Base-by-base conservation (phyloP, 208 protist species). In the Crithidia acanthocephali region DNA sequence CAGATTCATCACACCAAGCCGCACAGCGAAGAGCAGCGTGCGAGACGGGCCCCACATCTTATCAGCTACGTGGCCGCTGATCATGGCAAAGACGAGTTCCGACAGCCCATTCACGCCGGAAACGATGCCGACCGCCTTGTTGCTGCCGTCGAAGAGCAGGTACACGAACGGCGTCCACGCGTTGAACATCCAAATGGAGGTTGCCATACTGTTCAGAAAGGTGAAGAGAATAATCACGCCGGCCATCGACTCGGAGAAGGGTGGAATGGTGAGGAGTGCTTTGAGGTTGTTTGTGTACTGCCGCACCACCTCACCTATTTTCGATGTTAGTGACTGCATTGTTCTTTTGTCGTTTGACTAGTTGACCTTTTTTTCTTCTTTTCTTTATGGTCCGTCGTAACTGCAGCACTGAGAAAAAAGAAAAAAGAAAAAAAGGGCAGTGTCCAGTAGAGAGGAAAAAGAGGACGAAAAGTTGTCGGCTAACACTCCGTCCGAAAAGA, bases 181-280 rank as follows among this genome's bases (percentile, higher is more conserved):
- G 72, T 88, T 88, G 62, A 78, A 87, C 81, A 88, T 88, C 85
- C 87, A 92, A 42, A 92, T 83, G 40, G 87, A 92, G 11, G 77
- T 81, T 18, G 87, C 81, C 23, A 92, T 76, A 47, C 84, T 92
- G 72, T 92, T 92, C 22, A 81, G 76, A 66, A 92, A 92, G 23
- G 86, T 82, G 56, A 81, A 92, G 22, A 89, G 73, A 59, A 92
- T 89, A 51, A 92, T 81, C 0, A 88, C 68, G 27, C 86, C 84
- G 2, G 74, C 83, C 80, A 85, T 85, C 15, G 79, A 85, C 60
- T 88, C 80, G 30, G 66, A 74, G 0, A 45, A n/a, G 10, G 76
- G 70, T 0, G 76, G 76, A 22, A 82, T 81, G 9, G 47, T 59
- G 57, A 81, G 50, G 61, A 77, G 47, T 1, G 28, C 35, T 11